A percentile compares a stretch with the other conserved stretches of the same genome.
phyloP scores from a whole-genome alignment of 108 stramenopile genomes.

The Bacterosira constricta region DNA sequence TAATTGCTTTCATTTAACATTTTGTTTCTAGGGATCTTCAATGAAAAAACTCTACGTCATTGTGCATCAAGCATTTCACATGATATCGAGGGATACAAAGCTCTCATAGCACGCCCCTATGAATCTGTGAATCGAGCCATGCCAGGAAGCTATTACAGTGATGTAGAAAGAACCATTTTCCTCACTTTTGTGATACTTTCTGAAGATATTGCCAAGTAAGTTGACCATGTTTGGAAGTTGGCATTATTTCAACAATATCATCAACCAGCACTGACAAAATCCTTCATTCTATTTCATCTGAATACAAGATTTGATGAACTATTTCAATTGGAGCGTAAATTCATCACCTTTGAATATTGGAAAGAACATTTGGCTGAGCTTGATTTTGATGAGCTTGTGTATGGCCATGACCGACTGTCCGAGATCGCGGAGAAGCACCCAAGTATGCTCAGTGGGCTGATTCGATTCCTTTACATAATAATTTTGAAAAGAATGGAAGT shows the following conservation, averaged over 20 bases:
- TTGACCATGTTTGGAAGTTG: too few relatives aligned
- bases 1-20: not conserved
- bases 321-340: slow-evolving; percentile 58
- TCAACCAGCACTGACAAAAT: too few relatives aligned
- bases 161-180: slow-evolving; percentile 60
- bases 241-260: too few relatives aligned
- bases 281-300: too few relatives aligned
- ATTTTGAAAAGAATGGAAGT: slow-evolving; percentile 63
- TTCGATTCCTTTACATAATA: slow-evolving; percentile 53
- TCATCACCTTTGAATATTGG: slow-evolving; percentile 63
- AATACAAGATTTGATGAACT: too few relatives aligned
- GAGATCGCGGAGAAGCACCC: slow-evolving; percentile 60
- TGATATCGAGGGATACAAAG: slow-evolving; percentile 63
- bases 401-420: slow-evolving; percentile 53
- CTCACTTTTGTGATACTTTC: slow-evolving; percentile 56
- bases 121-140: slow-evolving; percentile 64
- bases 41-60: slow-evolving; percentile 60
- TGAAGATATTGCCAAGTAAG: slow-evolving; percentile 58
- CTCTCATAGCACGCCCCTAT: slow-evolving; percentile 61
- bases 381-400: slow-evolving; percentile 61
- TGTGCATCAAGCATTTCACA: slow-evolving; percentile 54
- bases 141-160: slow-evolving; percentile 64
- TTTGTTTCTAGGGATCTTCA: slow-evolving; percentile 48
- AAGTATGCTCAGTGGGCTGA: slow-evolving; percentile 41
- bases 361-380: slow-evolving; percentile 41